Percentiles rank a stretch among this genome's conserved stretches.
Evolutionary conservation across 2,329 filamentous ascomycete species (phyloP).

Genomic region (Colletotrichum sp.): DNA sequence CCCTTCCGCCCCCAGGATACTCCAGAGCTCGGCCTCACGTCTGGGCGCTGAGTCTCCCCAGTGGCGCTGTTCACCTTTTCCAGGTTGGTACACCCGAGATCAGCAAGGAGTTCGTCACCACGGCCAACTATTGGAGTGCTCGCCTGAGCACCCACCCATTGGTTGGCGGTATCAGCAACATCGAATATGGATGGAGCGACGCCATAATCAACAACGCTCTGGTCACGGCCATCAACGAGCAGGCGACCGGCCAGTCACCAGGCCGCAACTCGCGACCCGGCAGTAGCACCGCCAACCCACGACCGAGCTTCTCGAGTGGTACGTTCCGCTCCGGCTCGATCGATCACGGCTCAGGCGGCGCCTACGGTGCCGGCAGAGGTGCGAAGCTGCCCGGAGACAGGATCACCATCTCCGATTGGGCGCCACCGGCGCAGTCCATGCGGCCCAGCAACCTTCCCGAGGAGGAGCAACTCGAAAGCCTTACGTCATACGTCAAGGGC

Average conservation of each 20-base stretch:
- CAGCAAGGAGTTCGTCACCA: conserved; percentile 90
- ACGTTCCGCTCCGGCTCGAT: conserved; percentile 64
- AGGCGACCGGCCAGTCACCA: conserved; percentile 31
- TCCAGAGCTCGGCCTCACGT: conserved; percentile 90
- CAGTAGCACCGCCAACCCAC: conserved; percentile 48
- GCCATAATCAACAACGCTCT: conserved; percentile 71
- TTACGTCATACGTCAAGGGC: conserved; percentile 80
- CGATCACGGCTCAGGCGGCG: conserved; percentile 54
- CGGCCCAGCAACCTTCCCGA: conserved; percentile 81
- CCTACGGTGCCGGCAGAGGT: conserved; percentile 44
- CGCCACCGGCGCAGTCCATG: conserved; percentile 88
- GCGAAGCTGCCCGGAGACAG: conserved; percentile 81
- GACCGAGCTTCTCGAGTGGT: conserved; percentile 54
- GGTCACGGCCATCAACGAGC: conserved; percentile 58
- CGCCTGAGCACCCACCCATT: conserved; percentile 92
- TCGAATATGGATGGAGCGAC: conserved; percentile 97
- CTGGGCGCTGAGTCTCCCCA: conserved; percentile 91
- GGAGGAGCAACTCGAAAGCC: conserved; percentile 76
- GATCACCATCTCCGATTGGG: conserved; percentile 85
- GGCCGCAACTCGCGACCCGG: conserved; percentile 50
- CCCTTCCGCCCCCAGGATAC: conserved; percentile 89
- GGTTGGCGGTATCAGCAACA: conserved; percentile 91
- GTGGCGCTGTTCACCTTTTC: conserved; percentile 96
- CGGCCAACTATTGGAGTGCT: conserved; percentile 97
- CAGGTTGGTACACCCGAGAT: conserved; percentile 96